Conservation (phyloP, 805 yeast genomes). For the Soucietia sequanensis region DNA sequence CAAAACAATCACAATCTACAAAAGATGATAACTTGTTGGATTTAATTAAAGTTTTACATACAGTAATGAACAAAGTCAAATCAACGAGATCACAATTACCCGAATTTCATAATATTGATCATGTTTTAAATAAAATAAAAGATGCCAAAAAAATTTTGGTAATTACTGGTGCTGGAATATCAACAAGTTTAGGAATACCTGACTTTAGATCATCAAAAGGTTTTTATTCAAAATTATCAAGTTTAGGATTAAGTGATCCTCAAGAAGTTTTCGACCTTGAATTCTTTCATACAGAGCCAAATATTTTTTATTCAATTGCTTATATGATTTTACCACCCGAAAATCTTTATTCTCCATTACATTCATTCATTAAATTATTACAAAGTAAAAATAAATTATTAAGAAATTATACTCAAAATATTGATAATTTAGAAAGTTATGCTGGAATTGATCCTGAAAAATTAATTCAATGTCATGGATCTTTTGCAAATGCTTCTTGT, state of each 20-base stretch:
- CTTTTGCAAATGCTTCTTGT: slow-evolving; percentile 69
- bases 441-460: slow-evolving; percentile 52
- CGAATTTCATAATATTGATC: slow-evolving; percentile 55
- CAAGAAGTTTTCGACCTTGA: slow-evolving; percentile 45
- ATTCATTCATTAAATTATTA: slow-evolving; percentile 35
- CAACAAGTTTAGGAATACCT: slow-evolving; percentile 45
- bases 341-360: slow-evolving; percentile 35
- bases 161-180: slow-evolving; percentile 46
- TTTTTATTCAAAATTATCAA: slow-evolving; percentile 54
- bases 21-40: slow-evolving; percentile 45
- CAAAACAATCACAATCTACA: slow-evolving; percentile 26
- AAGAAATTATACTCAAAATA: slow-evolving; percentile 45
- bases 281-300: slow-evolving; percentile 36
- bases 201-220: slow-evolving; percentile 55
- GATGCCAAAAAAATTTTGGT: slow-evolving; percentile 45
- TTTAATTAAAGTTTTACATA: slow-evolving; percentile 52
- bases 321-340: slow-evolving; percentile 44
- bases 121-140: slow-evolving; percentile 53
- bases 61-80: slow-evolving; percentile 63
- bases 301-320: slow-evolving; percentile 41
- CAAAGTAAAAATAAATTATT: slow-evolving; percentile 37
- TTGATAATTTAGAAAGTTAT: slow-evolving; percentile 46
- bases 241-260: slow-evolving; percentile 43
- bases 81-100: slow-evolving; percentile 55
- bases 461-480: slow-evolving; percentile 82